These are phyloP conservation scores for Penicillium maclennaniae DNA, from an alignment of 495 filamentous ascomycete genomes.

Conservation along the genomic window DNA sequence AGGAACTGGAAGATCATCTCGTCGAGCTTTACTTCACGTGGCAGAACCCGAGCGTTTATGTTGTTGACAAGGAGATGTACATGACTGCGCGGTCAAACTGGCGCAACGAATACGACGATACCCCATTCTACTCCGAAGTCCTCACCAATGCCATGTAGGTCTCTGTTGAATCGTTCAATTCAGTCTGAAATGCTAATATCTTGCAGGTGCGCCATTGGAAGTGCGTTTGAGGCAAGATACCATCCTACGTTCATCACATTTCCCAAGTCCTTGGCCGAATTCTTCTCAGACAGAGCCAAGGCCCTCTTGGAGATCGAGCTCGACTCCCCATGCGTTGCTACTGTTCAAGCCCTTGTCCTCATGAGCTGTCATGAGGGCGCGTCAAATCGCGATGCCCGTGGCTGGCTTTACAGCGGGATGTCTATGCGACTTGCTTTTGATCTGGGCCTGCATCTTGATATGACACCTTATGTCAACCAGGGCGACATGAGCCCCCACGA, in stretches of 20 bases:
- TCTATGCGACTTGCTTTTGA: conserved; percentile 50
- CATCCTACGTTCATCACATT: conserved; percentile 47
- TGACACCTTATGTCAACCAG: conserved; percentile 41
- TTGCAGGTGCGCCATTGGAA: conserved; percentile 45
- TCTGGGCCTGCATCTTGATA: conserved; percentile 48
- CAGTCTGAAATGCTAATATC: conserved; percentile 1
- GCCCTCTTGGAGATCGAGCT: conserved; percentile 48
- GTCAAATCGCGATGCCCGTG: conserved; percentile 46
- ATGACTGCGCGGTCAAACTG: conserved; percentile 38
- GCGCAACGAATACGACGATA: conserved; percentile 41
- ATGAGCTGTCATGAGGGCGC: conserved; percentile 46
- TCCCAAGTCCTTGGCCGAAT: conserved; percentile 44
- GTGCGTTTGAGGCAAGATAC: conserved; percentile 45
- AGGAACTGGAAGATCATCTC: conserved; percentile 44
- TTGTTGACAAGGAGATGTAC: conserved; percentile 49
- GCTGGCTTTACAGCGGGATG: conserved; percentile 52
- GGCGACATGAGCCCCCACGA: conserved; percentile 42
- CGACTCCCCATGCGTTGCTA: conserved; percentile 48
- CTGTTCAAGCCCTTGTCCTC: conserved; percentile 47
- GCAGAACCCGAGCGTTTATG: conserved; percentile 48
- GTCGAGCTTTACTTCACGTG: conserved; percentile 50
- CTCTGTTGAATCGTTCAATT: background rate
- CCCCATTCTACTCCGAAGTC: conserved; percentile 48
- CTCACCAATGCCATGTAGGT: conserved; percentile 49
- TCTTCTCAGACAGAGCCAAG: conserved; percentile 49